Evolutionary conservation across 345 rosid genomes (phyloP), one percentile per base, ranked within the genome.

Genomic region (Ricinus communis): DNA sequence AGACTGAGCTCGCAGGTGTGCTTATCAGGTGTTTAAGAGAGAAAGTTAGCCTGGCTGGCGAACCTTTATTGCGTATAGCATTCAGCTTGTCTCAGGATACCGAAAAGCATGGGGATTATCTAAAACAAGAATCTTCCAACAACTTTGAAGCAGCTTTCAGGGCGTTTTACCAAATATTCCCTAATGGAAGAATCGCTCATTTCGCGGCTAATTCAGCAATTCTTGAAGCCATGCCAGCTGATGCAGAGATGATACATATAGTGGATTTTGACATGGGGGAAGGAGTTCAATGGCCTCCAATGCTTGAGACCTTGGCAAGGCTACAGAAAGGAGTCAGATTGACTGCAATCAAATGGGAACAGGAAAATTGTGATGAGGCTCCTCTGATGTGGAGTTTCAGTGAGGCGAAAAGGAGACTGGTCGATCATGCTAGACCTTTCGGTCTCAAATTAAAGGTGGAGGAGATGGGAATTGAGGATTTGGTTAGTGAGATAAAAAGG

Each of bases 211-310:
- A 86, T 68, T 77, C 84, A 0, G 79, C 87, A 21, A 79, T 86
- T 68, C 62, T 82, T 2, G 82, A 74, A 71, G 62, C 86, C 36
- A 69, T 77, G 28, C 86, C 87, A 0, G 43, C 56, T 4, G 82
- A 74, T 27, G 80, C 71, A 15, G 82, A 72, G 74, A 70, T 63
- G 5, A 31, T 83, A 18, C 87, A 71, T 61, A 25, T 88, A 38
- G 79, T 88, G 24, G 93, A 88, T 56, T 88, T 80, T 16, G 85
- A 83, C 46, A 59, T 86, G 10, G 79, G 86, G 6, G 84, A 82
- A 47, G 87, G 88, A 1, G 25, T 84, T 60, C 90, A 86, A n/a
- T 84, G 88, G 90, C 80, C 86, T 57, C 62, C 82, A 0, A 19
- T 84, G 74, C 69, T 88, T 1, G 88, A 81, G 70, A 79, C 80